phyloP scores from a whole-genome alignment of 192 early-diverging fungal species.

The Physocladia obscura region DNA sequence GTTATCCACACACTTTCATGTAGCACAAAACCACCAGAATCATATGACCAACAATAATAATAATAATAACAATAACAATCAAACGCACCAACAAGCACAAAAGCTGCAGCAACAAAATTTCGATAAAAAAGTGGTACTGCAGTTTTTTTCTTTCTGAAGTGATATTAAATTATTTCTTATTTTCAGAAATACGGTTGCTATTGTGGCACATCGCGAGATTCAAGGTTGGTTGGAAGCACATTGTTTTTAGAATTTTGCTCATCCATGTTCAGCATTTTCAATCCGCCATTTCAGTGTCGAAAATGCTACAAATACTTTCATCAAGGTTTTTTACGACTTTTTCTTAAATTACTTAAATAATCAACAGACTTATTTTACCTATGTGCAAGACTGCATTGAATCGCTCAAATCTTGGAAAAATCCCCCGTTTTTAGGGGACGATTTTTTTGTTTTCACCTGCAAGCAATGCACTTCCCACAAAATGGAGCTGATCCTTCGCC shows the following conservation, averaged over 20 bases:
- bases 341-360: background rate
- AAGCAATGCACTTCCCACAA: conserved; percentile 47
- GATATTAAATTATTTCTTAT: background rate
- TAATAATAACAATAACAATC: no score
- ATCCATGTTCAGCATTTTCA: background rate
- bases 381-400: conserved; percentile 52
- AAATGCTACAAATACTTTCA: conserved; percentile 32
- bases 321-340: conserved; percentile 22
- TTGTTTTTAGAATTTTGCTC: background rate
- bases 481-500: conserved; percentile 55
- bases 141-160: background rate
- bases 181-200: background rate
- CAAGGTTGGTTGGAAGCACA: background rate
- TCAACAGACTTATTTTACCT: background rate
- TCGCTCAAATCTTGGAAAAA: conserved; percentile 52
- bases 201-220: background rate
- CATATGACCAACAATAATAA: background rate
- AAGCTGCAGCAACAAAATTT: background rate
- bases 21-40: background rate
- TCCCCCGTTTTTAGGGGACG: conserved; percentile 65
- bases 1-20: no score
- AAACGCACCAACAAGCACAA: background rate
- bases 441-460: conserved; percentile 69
- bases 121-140: no score
- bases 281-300: conserved; percentile 17